phyloP scores from a whole-genome alignment of 108 stramenopile species.

The Cyclotella cryptica region DNA sequence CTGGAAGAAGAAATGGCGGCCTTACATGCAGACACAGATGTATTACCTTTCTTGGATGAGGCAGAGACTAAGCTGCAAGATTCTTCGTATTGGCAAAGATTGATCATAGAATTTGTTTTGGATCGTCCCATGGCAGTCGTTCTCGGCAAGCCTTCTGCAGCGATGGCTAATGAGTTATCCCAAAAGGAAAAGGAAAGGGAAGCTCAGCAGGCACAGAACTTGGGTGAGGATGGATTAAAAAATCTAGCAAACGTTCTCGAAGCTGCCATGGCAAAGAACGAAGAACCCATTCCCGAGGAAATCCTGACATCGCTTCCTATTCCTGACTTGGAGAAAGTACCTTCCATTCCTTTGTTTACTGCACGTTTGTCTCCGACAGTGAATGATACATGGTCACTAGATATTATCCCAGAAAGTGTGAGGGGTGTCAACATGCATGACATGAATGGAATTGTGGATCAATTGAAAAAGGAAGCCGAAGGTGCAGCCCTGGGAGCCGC shows the following conservation, averaged over 20 bases:
- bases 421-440: slow-evolving; percentile 27
- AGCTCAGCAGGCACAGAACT: slow-evolving; percentile 34
- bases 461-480: slow-evolving; percentile 35
- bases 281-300: slow-evolving; percentile 46
- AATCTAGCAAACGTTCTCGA: slow-evolving; percentile 31
- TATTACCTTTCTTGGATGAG: slow-evolving; percentile 46
- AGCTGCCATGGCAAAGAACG: slow-evolving; percentile 43
- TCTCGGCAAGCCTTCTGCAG: slow-evolving; percentile 50
- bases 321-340: slow-evolving; percentile 51
- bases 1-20: slow-evolving; percentile 41
- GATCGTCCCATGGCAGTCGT: slow-evolving; percentile 57
- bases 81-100: slow-evolving; percentile 42
- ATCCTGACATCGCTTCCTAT: slow-evolving; percentile 49
- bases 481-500: not conserved
- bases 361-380: slow-evolving; percentile 33
- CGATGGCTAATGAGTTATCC: slow-evolving; percentile 32
- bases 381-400: not conserved
- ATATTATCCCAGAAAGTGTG: slow-evolving; percentile 48
- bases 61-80: slow-evolving; percentile 36
- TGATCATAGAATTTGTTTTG: slow-evolving; percentile 44
- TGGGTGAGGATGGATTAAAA: slow-evolving; percentile 40
- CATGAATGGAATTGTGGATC: slow-evolving; percentile 14
- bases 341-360: slow-evolving; percentile 51
- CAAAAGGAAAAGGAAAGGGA: slow-evolving; percentile 47
- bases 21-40: slow-evolving; percentile 42